Conservation (phyloP, 768 basidiomycete species). For the Phlegmacium glaucopus region DNA sequence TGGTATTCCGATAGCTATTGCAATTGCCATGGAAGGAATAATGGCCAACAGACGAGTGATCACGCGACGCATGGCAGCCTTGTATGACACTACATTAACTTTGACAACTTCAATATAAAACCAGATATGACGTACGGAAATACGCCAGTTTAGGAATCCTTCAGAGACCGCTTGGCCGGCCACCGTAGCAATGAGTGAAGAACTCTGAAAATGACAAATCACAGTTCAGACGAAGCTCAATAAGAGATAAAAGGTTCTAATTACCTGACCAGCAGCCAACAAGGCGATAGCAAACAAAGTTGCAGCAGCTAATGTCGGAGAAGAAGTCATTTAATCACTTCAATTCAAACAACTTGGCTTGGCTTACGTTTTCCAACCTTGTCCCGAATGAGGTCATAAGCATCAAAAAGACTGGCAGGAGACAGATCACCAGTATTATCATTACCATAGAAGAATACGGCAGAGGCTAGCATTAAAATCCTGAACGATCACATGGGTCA, state of each 20-base stretch:
- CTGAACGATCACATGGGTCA: conserved; percentile 29
- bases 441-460: conserved; percentile 67
- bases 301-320: conserved; percentile 54
- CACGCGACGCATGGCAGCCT: conserved; percentile 74
- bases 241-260: neutral
- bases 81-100: conserved; percentile 24
- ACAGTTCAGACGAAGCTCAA: neutral
- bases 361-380: conserved; percentile 64
- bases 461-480: conserved; percentile 78
- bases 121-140: conserved; percentile 51
- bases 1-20: conserved; percentile 60
- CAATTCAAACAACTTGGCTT: neutral
- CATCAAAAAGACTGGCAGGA: conserved; percentile 81
- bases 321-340: too few species aligned
- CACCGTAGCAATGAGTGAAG: conserved; percentile 85
- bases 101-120: conserved; percentile 14
- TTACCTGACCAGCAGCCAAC: conserved; percentile 75
- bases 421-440: conserved; percentile 19
- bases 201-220: conserved; percentile 58
- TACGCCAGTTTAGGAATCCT: conserved; percentile 84
- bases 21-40: conserved; percentile 79
- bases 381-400: conserved; percentile 67
- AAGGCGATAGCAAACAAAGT: conserved; percentile 87
- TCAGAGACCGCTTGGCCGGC: conserved; percentile 90
- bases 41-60: conserved; percentile 80